Evolutionary conservation across 306 rosid species (phyloP).

Genomic region (Cucumis sativus): Cucumber_9930_V3 NC_026657.2:4653501-4654000

Average conservation of each 20-base stretch:
- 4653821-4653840: not conserved
- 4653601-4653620: conserved; percentile 67
- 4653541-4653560: too few relatives aligned
- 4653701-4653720: not conserved
- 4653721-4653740: not conserved
- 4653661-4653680: conserved; percentile 74
- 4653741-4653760: not conserved
- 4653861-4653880: conserved; percentile 82
- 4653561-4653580: too few relatives aligned
- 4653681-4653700: conserved; percentile 24
- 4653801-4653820: not conserved
- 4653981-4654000: conserved; percentile 83
- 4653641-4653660: conserved; percentile 47
- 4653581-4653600: too few relatives aligned
- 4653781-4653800: not conserved
- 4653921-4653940: conserved; percentile 71
- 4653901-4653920: conserved; percentile 86
- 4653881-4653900: conserved; percentile 72
- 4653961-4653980: conserved; percentile 49
- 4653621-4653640: not conserved
- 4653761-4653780: not conserved
- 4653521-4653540: too few relatives aligned
- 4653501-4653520: too few relatives aligned
- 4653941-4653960: conserved; percentile 5
- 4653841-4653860: conserved; percentile 6